Percentiles rank a stretch among this genome's conserved stretches.
phyloP scores from a whole-genome alignment of 768 basidiomycete genomes.

The Leucocoprinus birnbaumii region DNA sequence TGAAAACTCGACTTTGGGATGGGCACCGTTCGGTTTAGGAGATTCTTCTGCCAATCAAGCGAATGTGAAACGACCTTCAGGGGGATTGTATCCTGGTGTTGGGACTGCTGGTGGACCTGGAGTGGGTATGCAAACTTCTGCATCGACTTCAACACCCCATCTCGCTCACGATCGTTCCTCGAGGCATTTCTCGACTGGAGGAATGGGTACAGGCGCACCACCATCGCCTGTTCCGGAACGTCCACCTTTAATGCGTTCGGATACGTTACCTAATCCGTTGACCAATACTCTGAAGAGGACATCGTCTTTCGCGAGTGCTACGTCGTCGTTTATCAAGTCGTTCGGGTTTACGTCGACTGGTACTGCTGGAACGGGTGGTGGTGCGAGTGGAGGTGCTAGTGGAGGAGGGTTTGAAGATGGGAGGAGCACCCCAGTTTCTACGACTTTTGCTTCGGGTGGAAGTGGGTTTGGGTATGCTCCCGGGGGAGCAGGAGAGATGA shows the following conservation, averaged over 20 bases:
- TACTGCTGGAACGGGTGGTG: neutral
- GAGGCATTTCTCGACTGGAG: neutral
- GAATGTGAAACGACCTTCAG: too few relatives aligned
- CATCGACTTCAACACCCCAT: slow-evolving; percentile 38
- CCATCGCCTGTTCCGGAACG: slow-evolving; percentile 42
- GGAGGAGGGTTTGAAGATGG: neutral
- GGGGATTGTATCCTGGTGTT: slow-evolving; percentile 13
- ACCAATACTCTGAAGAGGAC: slow-evolving; percentile 71
- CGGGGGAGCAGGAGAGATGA: slow-evolving; percentile 1
- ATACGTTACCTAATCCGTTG: slow-evolving; percentile 60
- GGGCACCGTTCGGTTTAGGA: slow-evolving; percentile 45
- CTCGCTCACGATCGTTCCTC: slow-evolving; percentile 14
- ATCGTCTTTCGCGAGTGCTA: slow-evolving; percentile 75
- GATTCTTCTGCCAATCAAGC: too few relatives aligned
- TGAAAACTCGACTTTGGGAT: slow-evolving; percentile 60
- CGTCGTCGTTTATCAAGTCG: slow-evolving; percentile 66
- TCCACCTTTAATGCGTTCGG: slow-evolving; percentile 51
- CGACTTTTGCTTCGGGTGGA: neutral
- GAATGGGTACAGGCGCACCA: slow-evolving; percentile 11
- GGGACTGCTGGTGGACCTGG: neutral
- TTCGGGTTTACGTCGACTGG: slow-evolving; percentile 59
- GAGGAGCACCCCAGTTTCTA: neutral
- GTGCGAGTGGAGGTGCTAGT: neutral
- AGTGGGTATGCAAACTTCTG: neutral
- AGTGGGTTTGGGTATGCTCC: neutral